Evolutionary conservation across 2,329 filamentous ascomycete genomes (phyloP), one percentile per base, ranked within the genome.

Genomic region (Phoma herbarum): DNA sequence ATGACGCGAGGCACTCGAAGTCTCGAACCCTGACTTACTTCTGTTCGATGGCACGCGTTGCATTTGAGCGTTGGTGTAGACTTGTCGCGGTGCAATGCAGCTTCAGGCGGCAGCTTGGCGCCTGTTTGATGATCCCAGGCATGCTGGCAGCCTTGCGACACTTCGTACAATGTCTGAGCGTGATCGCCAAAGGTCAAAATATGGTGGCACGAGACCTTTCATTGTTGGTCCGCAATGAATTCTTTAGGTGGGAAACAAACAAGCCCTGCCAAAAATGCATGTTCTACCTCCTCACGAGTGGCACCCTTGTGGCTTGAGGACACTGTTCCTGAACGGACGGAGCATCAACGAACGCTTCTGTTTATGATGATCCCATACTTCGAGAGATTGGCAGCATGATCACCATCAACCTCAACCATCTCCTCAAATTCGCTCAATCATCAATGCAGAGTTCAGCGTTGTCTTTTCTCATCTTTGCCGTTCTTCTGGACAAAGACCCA

Each of bases 71-170:
- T 31, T 46, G 45, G 45, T 50, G 50, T 39, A 50, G 39, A 59
- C 39, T 29, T 45, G 50, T 41, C 26, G 44, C 50, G 31, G 11
- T 49, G 20, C 37, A 45, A 45, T 53, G 28, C 44, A 35, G 26
- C 28, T 23, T 49, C 56, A 59, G 51, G 50, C 56, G 51, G 31
- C 45, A 59, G 56, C 49, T 45, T 58, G 56, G 56, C 49, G 45
- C 22, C 6, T 6, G 50, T 59, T 54, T 59, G 46, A 54, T 47
- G 26, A 49, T 4, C 37, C 22, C 35, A 48, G 48, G 25, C 55
- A 52, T 52, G 53, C 12, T 49, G 37, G 37, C 25, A 58, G 49
- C 39, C 44, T 53, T 50, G 44, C 50, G 44, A 49, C 50, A 50
- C 49, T 31, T 12, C 12, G 52, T 41, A 43, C 52, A 31, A 29